Evolutionary conservation across 1,139 yeast genomes (phyloP).

Genomic region (Diutina ranongensis): DNA sequence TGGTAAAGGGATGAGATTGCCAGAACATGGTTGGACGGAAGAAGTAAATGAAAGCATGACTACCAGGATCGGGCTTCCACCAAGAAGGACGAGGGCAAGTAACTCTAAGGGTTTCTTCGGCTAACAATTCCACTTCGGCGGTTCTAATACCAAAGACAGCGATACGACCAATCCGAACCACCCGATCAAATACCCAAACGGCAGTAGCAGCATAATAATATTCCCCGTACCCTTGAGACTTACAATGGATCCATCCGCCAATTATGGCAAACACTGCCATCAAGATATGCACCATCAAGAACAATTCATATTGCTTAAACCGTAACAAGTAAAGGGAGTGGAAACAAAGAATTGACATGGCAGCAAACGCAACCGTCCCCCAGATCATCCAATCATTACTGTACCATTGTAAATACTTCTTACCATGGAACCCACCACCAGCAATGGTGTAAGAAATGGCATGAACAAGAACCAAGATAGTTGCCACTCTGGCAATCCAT

Average conservation of each 20-base stretch:
- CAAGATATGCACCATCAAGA: slow-evolving; percentile 45
- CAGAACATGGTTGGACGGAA: slow-evolving; percentile 42
- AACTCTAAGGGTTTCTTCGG: slow-evolving; percentile 35
- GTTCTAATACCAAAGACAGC: slow-evolving; percentile 34
- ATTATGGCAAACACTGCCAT: slow-evolving; percentile 45
- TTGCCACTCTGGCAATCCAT: slow-evolving; percentile 31
- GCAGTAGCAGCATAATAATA: slow-evolving; percentile 45
- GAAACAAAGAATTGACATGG: slow-evolving; percentile 28
- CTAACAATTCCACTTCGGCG: slow-evolving; percentile 37
- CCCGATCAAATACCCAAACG: slow-evolving; percentile 54
- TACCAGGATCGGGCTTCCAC: slow-evolving; percentile 45
- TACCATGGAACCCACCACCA: slow-evolving; percentile 1
- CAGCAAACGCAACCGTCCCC: slow-evolving; percentile 41
- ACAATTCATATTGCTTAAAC: slow-evolving; percentile 49
- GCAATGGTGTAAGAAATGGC: slow-evolving; percentile 23
- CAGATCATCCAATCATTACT: slow-evolving; percentile 16
- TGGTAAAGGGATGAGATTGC: slow-evolving; percentile 59
- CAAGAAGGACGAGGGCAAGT: slow-evolving; percentile 26
- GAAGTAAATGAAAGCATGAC: slow-evolving; percentile 50
- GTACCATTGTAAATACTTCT: not conserved
- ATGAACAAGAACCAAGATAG: slow-evolving; percentile 36
- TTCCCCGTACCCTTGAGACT: slow-evolving; percentile 29
- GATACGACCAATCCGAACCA: slow-evolving; percentile 39
- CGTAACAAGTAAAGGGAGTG: slow-evolving; percentile 39
- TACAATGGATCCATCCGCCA: slow-evolving; percentile 50